Base-by-base conservation (phyloP, 768 basidiomycete species). In the Termitomyces sp. region DNA sequence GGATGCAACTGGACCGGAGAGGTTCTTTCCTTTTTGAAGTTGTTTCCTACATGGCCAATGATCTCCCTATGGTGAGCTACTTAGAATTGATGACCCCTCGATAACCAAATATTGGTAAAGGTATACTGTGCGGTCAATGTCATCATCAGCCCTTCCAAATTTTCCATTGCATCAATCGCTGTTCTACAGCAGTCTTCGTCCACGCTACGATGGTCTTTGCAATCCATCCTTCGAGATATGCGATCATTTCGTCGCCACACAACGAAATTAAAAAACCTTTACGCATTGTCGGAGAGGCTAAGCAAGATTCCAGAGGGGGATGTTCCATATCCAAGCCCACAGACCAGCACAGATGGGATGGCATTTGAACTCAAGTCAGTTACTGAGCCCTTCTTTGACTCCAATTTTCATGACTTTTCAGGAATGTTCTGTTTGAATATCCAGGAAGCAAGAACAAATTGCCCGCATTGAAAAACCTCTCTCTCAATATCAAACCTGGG, bases 381-480 rank as follows among this genome's bases (percentile, higher is more conserved):
- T 29, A 43, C 27, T 50, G 17, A 9, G 11, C 34, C 43, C 5
- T 51, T 46, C 5, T 52, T 9, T 9, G 7, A 21, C 8, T 37
- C 11, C 4, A n/a, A n/a, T n/a, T 31, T 6, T 8, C 16, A 10
- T 29, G 31, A 49, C 21, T 9, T 17, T n/a, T 0, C 52, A 86
- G 85, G 19, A 63, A 83, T 49, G 75, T 86, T 0, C 69, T 70
- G 0, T 86, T 86, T 57, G 65, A 70, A 10, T 87, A 87, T 60
- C 82, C 83, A 0, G 77, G 73, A 21, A 70, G 69, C 50, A 70
- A 74, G 45, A 70, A 67, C 27, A 71, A 57, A 2, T 61, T 59
- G 2, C 70, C 70, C 23, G 76, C 74, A 3, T 57, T 83, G 17
- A 63, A 67, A 9, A 63, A 73, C 21, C 65, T 84, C 6, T 77